A percentile compares a stretch with the other conserved stretches of the same genome.
Evolutionary conservation across 805 yeast species (phyloP).

Genomic region (Scheffersomyces ergatensis): DNA sequence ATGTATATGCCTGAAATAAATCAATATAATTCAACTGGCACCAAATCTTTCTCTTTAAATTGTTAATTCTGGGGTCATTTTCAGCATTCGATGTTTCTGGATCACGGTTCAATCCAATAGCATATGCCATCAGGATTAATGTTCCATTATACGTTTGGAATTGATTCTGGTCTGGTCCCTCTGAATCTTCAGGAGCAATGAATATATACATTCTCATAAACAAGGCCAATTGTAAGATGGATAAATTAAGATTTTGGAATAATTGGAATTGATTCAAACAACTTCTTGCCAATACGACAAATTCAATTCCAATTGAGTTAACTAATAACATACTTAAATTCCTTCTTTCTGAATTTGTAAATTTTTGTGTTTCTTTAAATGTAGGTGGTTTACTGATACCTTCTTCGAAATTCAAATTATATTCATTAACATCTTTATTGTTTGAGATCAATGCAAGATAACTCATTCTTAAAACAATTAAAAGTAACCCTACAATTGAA

Average conservation of each 20-base stretch:
- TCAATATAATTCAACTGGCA: conserved; percentile 46
- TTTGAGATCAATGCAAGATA: conserved; percentile 37
- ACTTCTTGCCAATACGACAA: conserved; percentile 47
- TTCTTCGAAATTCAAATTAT: conserved; percentile 17
- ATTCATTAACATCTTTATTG: conserved; percentile 20
- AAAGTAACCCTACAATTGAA: conserved; percentile 34
- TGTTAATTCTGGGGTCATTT: conserved; percentile 25
- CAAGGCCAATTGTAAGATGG: conserved; percentile 27
- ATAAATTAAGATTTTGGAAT: conserved; percentile 30
- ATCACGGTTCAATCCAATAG: conserved; percentile 39
- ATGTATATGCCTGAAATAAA: conserved; percentile 38
- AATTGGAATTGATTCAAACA: conserved; percentile 56
- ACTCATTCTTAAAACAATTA: conserved; percentile 41
- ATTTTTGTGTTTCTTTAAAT: conserved; percentile 23
- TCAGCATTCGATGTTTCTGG: conserved; percentile 24
- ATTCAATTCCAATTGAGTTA: conserved; percentile 44
- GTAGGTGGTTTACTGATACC: conserved; percentile 17
- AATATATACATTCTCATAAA: conserved; percentile 24
- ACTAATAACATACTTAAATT: conserved; percentile 33
- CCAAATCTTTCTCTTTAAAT: conserved; percentile 62
- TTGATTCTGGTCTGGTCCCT: conserved; percentile 36
- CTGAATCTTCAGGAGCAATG: conserved; percentile 39
- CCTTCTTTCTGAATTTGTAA: conserved; percentile 18
- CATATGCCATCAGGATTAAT: conserved; percentile 35
- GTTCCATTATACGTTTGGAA: conserved; percentile 23